phyloP scores from a whole-genome alignment of 208 protist genomes.

The Polymyxa betae region DNA sequence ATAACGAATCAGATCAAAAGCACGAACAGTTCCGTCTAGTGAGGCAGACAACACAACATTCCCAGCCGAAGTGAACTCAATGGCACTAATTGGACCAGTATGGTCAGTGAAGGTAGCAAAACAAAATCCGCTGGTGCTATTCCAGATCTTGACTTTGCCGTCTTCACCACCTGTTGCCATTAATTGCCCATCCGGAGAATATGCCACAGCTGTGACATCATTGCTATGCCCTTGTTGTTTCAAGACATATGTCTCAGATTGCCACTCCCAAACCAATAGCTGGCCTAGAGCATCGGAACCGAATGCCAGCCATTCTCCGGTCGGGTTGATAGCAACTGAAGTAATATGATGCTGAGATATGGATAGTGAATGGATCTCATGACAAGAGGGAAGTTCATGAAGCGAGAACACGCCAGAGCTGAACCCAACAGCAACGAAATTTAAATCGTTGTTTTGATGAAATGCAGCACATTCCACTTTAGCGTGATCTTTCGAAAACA shows the following conservation, averaged over 20 bases:
- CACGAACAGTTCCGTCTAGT: slow-evolving; percentile 56
- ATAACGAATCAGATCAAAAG: slow-evolving; percentile 53
- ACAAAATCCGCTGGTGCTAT: slow-evolving; percentile 66
- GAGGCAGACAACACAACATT: slow-evolving; percentile 49
- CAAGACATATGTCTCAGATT: slow-evolving; percentile 77
- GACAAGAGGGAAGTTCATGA: slow-evolving; percentile 74
- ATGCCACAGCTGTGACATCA: slow-evolving; percentile 63
- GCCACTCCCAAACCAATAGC: slow-evolving; percentile 86
- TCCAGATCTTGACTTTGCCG: slow-evolving; percentile 70
- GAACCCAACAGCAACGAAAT: slow-evolving; percentile 76
- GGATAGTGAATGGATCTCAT: slow-evolving; percentile 72
- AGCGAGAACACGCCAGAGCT: slow-evolving; percentile 76
- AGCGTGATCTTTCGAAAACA: slow-evolving; percentile 59
- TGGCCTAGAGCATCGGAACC: slow-evolving; percentile 74
- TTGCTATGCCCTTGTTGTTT: slow-evolving; percentile 67
- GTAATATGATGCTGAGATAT: slow-evolving; percentile 67
- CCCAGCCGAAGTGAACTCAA: slow-evolving; percentile 54
- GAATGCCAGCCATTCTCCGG: slow-evolving; percentile 83
- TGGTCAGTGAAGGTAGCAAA: slow-evolving; percentile 69
- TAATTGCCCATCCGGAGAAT: slow-evolving; percentile 63
- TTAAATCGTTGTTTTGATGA: slow-evolving; percentile 55
- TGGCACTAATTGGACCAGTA: slow-evolving; percentile 62
- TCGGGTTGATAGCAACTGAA: slow-evolving; percentile 71
- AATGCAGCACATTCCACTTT: slow-evolving; percentile 62
- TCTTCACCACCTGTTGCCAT: slow-evolving; percentile 67